Percentiles rank a stretch among this genome's conserved stretches.
Evolutionary conservation across 1,284 basidiomycete species (phyloP).

Genomic region (Takashimella tepidaria): DNA sequence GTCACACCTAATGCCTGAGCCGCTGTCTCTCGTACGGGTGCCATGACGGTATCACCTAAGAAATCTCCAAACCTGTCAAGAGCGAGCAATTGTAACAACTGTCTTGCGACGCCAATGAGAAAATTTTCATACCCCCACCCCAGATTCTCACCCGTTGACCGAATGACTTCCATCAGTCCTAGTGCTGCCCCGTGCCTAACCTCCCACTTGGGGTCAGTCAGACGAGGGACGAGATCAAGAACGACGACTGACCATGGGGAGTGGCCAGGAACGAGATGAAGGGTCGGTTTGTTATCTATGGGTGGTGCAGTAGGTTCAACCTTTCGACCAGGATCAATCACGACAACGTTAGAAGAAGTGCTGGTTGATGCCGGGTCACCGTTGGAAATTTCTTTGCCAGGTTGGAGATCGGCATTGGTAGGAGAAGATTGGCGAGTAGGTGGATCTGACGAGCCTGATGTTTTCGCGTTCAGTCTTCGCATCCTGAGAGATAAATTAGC

Average conservation of each 20-base stretch:
- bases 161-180: constrained; percentile 83
- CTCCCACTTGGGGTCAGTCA: constrained; percentile 87
- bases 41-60: constrained; percentile 91
- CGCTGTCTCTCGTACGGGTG: constrained; percentile 93
- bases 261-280: constrained; percentile 55
- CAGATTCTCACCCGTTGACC: constrained; percentile 73
- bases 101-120: constrained; percentile 63
- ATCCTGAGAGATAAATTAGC: constrained; percentile 20
- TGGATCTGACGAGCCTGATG: constrained; percentile 4
- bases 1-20: constrained; percentile 90
- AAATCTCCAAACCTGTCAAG: constrained; percentile 97
- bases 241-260: constrained; percentile 89
- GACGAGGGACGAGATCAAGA: constrained; percentile 73
- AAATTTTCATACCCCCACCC: constrained; percentile 64
- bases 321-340: constrained; percentile 47
- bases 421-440: constrained; percentile 17
- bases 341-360: constrained; percentile 23
- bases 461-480: constrained; percentile 36
- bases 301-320: constrained; percentile 26
- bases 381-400: background rate
- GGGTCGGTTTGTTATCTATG: constrained; percentile 14
- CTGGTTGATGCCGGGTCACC: background rate
- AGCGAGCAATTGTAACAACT: constrained; percentile 85
- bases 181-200: constrained; percentile 90
- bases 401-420: background rate